Conservation (phyloP, 257 asterid genomes). For the Lycium barbarum region DNA sequence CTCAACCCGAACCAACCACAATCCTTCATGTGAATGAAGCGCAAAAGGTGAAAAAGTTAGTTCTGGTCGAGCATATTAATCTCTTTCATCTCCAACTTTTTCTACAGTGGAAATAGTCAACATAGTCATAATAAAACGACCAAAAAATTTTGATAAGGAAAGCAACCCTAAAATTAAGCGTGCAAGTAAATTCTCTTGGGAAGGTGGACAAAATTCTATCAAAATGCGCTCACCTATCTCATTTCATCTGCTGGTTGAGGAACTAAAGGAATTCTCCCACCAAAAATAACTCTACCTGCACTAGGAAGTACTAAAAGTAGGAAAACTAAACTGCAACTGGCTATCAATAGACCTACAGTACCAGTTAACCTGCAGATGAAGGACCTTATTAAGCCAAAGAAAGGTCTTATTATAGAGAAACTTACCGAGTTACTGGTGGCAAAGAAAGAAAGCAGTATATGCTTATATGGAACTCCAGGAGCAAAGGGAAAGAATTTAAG, state of each 20-base stretch:
- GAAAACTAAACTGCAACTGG: conserved; percentile 21
- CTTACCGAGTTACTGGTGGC: background rate
- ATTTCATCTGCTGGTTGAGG: conserved; percentile 17
- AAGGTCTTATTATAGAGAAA: background rate
- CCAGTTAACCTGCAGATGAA: conserved; percentile 7
- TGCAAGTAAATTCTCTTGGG: background rate
- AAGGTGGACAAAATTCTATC: background rate
- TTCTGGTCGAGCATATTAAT: background rate
- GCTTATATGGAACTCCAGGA: background rate
- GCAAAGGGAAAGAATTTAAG: background rate
- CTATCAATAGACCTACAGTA: conserved; percentile 6
- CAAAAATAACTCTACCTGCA: background rate
- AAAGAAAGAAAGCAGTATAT: background rate
- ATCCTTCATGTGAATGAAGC: conserved; percentile 16
- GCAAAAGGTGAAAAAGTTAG: background rate
- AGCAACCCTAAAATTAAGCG: background rate
- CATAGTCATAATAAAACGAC: background rate
- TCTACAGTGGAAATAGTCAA: background rate
- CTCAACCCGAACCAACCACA: background rate
- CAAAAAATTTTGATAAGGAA: background rate
- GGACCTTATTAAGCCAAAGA: background rate
- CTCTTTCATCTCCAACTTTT: background rate
- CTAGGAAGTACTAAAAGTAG: background rate
- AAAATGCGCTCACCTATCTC: background rate
- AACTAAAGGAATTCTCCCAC: background rate